These are phyloP conservation scores for Amesomyces nigricolor DNA, from an alignment of 2,329 filamentous ascomycete species.

Conservation along the genomic window DNA sequence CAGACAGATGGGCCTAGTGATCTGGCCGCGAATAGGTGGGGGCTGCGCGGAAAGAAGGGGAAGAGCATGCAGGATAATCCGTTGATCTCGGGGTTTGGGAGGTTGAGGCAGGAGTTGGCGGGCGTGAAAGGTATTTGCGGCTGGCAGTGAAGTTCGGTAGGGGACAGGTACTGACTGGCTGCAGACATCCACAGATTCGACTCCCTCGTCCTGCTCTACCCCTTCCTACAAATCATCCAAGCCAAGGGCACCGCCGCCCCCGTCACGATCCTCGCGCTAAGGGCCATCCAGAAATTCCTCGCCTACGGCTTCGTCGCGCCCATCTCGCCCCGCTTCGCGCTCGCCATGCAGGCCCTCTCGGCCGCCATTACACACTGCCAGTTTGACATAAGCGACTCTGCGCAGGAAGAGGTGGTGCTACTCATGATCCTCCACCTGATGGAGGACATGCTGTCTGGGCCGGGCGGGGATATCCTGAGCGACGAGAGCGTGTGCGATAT, in stretches of 20 bases:
- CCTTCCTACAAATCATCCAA: conserved; percentile 93
- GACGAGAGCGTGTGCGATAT: conserved; percentile 98
- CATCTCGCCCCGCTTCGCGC: conserved; percentile 76
- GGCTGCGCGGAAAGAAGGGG: conserved; percentile 86
- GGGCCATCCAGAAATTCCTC: conserved; percentile 93
- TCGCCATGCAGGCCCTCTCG: conserved; percentile 91
- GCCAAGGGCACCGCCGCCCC: conserved; percentile 93
- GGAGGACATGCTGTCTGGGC: conserved; percentile 96
- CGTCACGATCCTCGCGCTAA: conserved; percentile 89
- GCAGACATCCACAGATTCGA: conserved; percentile 83
- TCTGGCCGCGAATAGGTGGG: conserved; percentile 75
- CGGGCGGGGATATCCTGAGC: conserved; percentile 86
- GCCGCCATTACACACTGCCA: conserved; percentile 95
- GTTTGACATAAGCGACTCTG: conserved; percentile 92
- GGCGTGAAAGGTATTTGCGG: conserved; percentile 64
- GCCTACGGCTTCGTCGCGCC: conserved; percentile 86
- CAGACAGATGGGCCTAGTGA: conserved; percentile 45
- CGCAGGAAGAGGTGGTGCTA: conserved; percentile 91
- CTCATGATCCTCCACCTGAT: conserved; percentile 93
- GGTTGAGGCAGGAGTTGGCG: conserved; percentile 80
- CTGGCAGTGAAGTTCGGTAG: background rate
- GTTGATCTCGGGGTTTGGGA: conserved; percentile 89
- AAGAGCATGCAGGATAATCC: conserved; percentile 98
- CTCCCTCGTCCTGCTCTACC: conserved; percentile 80
- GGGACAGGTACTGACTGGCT: conserved; percentile 25